These are phyloP conservation scores for Dendrocalamus sinicus DNA, from an alignment of 176 grass and related monocot species.

Conservation along the genomic window DNA sequence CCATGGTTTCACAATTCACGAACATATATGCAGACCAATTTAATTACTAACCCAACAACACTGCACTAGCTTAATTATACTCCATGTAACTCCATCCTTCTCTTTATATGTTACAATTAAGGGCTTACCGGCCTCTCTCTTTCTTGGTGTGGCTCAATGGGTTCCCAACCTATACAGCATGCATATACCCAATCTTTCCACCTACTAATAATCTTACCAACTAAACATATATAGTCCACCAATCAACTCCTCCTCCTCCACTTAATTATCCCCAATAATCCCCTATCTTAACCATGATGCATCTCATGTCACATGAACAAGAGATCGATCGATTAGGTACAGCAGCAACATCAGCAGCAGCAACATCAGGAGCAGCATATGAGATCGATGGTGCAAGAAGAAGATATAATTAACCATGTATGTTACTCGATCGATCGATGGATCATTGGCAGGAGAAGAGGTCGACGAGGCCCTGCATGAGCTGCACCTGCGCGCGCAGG, in stretches of 20 bases:
- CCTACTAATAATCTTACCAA: conserved; percentile 51
- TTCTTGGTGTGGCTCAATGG: conserved; percentile 26
- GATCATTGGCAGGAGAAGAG: conserved; percentile 62
- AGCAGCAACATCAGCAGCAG: neutral
- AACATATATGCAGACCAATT: conserved; percentile 36
- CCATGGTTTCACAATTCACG: conserved; percentile 37
- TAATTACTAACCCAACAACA: conserved; percentile 26
- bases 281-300: conserved; percentile 34
- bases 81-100: conserved; percentile 9
- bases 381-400: conserved; percentile 41
- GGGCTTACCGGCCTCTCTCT: conserved; percentile 30
- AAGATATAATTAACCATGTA: conserved; percentile 51
- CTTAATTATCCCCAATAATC: conserved; percentile 14
- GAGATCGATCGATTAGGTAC: neutral
- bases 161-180: conserved; percentile 46
- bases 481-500: conserved; percentile 75
- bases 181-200: conserved; percentile 35
- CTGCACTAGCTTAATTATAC: conserved; percentile 38
- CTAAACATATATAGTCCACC: conserved; percentile 37
- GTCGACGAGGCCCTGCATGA: conserved; percentile 86
- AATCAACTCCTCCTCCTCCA: conserved; percentile 12
- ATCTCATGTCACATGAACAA: conserved; percentile 39
- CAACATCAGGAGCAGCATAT: neutral
- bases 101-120: conserved; percentile 67
- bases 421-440: conserved; percentile 46